phyloP scores from a whole-genome alignment of 257 asterid species.

The Solanum bulbocastanum region DNA sequence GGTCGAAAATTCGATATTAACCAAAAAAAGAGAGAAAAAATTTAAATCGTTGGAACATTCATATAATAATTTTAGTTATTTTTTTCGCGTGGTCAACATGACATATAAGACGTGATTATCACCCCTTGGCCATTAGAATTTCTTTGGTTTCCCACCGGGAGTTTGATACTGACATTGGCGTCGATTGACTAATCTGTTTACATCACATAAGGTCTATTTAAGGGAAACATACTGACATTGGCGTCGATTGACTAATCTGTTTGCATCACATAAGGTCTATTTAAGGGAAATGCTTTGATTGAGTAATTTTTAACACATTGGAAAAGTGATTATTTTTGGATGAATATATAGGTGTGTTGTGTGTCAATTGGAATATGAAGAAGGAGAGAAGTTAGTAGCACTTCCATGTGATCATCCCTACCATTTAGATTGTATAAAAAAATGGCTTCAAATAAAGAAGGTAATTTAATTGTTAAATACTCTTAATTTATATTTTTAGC shows the following conservation, averaged over 20 bases:
- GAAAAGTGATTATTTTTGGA: too few species aligned
- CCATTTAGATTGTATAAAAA: slow-evolving; percentile 39
- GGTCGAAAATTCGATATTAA: neutral
- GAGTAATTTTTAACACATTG: neutral
- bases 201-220: neutral
- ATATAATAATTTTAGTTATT: neutral
- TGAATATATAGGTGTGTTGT: slow-evolving; percentile 36
- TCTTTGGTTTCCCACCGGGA: neutral
- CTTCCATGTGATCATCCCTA: slow-evolving; percentile 43
- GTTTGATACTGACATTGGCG: too few species aligned
- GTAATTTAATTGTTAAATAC: slow-evolving; percentile 5
- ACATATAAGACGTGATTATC: neutral
- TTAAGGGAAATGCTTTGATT: neutral
- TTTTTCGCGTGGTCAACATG: neutral
- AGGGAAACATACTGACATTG: neutral
- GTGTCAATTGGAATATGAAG: slow-evolving; percentile 58
- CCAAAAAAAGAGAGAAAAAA: too few species aligned
- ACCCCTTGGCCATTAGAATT: too few species aligned
- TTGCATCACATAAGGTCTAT: fast-evolving
- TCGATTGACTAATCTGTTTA: neutral
- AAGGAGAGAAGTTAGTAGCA: slow-evolving; percentile 38
- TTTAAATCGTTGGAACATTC: neutral
- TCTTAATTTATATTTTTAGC: neutral
- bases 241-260: neutral
- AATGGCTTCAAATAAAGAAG: slow-evolving; percentile 62